These are phyloP conservation scores for Sicyos baderoa DNA, from an alignment of 306 rosid genomes.

Conservation along the genomic window DNA sequence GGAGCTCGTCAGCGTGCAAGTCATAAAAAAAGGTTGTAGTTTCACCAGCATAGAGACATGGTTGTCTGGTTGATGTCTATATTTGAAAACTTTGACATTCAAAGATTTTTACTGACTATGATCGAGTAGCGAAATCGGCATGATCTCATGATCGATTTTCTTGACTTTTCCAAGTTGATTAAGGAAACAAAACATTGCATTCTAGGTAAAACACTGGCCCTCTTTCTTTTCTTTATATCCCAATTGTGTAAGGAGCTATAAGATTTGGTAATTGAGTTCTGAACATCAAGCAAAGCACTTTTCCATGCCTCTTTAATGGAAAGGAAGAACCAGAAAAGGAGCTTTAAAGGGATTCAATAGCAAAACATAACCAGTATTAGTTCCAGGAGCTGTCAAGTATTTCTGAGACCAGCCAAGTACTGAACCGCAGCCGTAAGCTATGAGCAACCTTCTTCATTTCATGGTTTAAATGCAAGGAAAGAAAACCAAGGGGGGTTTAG, in stretches of 20 bases:
- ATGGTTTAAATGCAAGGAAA: neutral
- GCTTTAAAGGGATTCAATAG: neutral
- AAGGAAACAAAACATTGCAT: neutral
- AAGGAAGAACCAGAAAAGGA: slow-evolving; percentile 1
- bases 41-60: slow-evolving; percentile 3
- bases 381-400: neutral
- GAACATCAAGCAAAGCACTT: neutral
- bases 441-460: slow-evolving; percentile 7
- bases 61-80: slow-evolving; percentile 8
- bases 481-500: neutral
- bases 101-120: neutral
- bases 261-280: neutral
- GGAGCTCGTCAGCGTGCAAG: neutral
- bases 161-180: neutral
- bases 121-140: neutral
- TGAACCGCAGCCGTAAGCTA: neutral
- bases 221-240: neutral
- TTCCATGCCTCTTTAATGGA: neutral
- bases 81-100: slow-evolving; percentile 5
- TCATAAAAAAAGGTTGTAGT: neutral
- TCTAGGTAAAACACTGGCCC: neutral
- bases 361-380: neutral
- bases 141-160: neutral
- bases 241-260: neutral
- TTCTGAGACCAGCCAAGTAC: neutral